phyloP scores from a whole-genome alignment of 352 stramenopile genomes.

The Phytophthora pinifolia region DNA sequence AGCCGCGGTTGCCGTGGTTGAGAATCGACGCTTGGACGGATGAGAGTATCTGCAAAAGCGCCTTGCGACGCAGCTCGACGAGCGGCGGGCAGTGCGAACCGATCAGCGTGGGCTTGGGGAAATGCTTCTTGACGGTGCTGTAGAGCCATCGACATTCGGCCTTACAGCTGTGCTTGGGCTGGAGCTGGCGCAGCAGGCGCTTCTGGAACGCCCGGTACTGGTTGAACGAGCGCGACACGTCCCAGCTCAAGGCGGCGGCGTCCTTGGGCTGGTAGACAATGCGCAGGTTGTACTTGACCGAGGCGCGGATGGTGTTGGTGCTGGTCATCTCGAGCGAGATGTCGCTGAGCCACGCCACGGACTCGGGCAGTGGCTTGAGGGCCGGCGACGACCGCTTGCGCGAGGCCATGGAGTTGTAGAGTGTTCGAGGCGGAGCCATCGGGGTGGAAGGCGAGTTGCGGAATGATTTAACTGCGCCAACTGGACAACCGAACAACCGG shows the following conservation, averaged over 20 bases:
- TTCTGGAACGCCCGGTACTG: conserved; percentile 55
- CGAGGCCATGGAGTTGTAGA: conserved; percentile 29
- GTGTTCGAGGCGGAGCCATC: conserved; percentile 1
- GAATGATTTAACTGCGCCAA: too few species aligned
- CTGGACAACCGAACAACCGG: conserved; percentile 33
- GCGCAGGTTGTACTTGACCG: conserved; percentile 34
- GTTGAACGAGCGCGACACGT: conserved; percentile 38
- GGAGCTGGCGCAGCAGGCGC: conserved; percentile 42
- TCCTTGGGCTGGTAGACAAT: conserved; percentile 23
- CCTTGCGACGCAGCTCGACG: conserved; percentile 32
- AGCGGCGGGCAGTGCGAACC: conserved; percentile 27
- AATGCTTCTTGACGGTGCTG: conserved; percentile 60
- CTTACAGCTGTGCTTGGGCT: conserved; percentile 59
- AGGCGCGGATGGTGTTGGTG: conserved; percentile 22
- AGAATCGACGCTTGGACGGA: conserved; percentile 36
- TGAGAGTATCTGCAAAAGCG: conserved; percentile 31
- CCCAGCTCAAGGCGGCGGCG: conserved; percentile 30
- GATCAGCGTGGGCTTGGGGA: conserved; percentile 45
- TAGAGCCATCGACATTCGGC: conserved; percentile 67
- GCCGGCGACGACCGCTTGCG: conserved; percentile 32
- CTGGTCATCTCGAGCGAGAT: conserved; percentile 36
- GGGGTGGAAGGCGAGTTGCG: conserved; percentile 19
- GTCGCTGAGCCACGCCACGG: conserved; percentile 40
- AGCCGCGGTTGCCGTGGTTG: conserved; percentile 40
- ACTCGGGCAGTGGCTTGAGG: conserved; percentile 32